Evolutionary conservation across 129 eudicot species (phyloP).

Genomic region (Flaveria trinervia): DNA sequence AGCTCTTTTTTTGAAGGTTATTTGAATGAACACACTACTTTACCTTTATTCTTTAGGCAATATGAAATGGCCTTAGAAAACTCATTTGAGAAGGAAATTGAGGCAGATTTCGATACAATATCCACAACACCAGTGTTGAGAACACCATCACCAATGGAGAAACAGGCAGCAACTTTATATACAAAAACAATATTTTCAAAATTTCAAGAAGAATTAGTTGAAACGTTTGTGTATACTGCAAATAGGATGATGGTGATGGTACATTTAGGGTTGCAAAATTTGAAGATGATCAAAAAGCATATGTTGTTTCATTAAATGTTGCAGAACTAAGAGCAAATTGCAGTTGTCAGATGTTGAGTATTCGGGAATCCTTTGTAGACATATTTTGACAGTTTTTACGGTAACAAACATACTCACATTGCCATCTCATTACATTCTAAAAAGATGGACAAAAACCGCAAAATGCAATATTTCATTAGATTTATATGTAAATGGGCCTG

Average conservation of each 20-base stretch:
- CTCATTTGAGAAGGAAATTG: constrained; percentile 76
- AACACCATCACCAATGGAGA: constrained; percentile 98
- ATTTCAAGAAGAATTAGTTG: constrained; percentile 90
- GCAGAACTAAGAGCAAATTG: constrained; percentile 70
- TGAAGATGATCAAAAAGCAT: constrained; percentile 75
- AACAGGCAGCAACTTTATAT: constrained; percentile 81
- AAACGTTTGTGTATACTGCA: constrained; percentile 90
- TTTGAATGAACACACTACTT: constrained; percentile 71
- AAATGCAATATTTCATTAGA: constrained; percentile 53
- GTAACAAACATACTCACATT: constrained; percentile 82
- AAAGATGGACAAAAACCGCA: constrained; percentile 84
- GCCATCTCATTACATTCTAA: constrained; percentile 82
- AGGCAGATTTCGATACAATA: constrained; percentile 77
- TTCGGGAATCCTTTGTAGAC: constrained; percentile 82
- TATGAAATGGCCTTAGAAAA: constrained; percentile 88
- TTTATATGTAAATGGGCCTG: constrained; percentile 49
- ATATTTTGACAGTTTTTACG: constrained; percentile 87
- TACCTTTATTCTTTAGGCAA: constrained; percentile 91
- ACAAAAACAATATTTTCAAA: constrained; percentile 68
- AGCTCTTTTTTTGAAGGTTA: constrained; percentile 81
- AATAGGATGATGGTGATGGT: constrained; percentile 71
- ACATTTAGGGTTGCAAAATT: constrained; percentile 83
- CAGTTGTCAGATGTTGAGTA: constrained; percentile 91
- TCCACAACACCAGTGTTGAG: constrained; percentile 65
- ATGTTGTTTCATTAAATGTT: constrained; percentile 59